Conservation (phyloP, 768 basidiomycete genomes). For the Galerina sulciceps region DNA sequence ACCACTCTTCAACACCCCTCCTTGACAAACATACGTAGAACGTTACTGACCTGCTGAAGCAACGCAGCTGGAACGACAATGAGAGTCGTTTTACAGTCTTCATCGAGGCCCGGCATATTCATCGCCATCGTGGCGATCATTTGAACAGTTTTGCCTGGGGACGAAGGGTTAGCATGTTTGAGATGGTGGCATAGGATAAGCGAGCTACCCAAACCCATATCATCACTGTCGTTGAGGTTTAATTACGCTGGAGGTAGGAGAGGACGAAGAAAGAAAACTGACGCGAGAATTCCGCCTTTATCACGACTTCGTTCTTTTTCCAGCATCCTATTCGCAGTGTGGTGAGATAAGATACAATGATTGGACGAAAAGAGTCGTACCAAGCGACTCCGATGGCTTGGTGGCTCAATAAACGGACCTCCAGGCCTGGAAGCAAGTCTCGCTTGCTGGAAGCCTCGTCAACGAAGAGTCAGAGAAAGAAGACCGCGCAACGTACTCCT, state of each 20-base stretch:
- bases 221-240: conserved; percentile 47
- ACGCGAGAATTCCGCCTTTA: conserved; percentile 70
- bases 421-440: conserved; percentile 69
- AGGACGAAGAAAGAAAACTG: conserved; percentile 20
- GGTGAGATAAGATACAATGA: neutral
- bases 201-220: conserved; percentile 65
- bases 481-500: conserved; percentile 40
- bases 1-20: too few relatives aligned
- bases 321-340: conserved; percentile 57
- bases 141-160: conserved; percentile 70
- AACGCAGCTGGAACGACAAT: conserved; percentile 81
- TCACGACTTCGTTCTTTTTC: conserved; percentile 57
- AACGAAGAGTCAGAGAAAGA: neutral
- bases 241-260: neutral
- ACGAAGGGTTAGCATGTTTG: neutral
- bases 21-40: too few relatives aligned
- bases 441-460: conserved; percentile 37
- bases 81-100: conserved; percentile 59
- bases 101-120: conserved; percentile 57
- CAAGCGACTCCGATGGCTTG: conserved; percentile 81
- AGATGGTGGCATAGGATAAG: neutral
- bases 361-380: conserved; percentile 31
- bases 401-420: conserved; percentile 72
- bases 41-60: conserved; percentile 57
- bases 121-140: conserved; percentile 80